phyloP scores from a whole-genome alignment of 345 rosid species.

The Sapria himalayana region DNA sequence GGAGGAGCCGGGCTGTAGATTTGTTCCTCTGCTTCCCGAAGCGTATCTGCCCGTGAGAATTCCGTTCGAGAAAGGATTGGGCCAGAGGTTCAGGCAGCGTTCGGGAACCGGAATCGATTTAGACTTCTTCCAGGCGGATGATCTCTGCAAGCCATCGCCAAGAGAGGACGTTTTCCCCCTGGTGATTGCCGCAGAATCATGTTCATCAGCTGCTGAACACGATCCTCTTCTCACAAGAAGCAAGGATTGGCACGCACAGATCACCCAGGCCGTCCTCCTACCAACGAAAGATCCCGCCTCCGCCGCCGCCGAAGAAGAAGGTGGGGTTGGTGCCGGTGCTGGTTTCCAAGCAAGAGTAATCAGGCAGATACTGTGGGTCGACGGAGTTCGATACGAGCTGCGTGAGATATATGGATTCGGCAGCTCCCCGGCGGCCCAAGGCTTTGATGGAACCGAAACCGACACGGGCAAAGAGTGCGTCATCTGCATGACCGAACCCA shows the following conservation, averaged over 20 bases:
- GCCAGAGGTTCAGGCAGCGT: conserved; percentile 56
- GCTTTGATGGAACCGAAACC: conserved; percentile 29
- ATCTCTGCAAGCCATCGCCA: conserved; percentile 50
- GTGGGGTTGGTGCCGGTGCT: no score
- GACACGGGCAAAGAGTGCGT: conserved; percentile 69
- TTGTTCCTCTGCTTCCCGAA: conserved; percentile 49
- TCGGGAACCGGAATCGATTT: conserved; percentile 71
- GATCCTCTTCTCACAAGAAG: conserved; percentile 13
- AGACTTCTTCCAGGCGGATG: conserved; percentile 61
- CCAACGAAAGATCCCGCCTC: conserved; percentile 21
- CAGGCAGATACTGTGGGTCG: conserved; percentile 67
- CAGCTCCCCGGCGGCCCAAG: conserved; percentile 30
- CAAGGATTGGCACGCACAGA: conserved; percentile 38
- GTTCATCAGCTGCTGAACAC: conserved; percentile 10
- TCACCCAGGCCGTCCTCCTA: conserved; percentile 56
- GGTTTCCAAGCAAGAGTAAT: conserved; percentile 55
- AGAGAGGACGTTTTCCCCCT: conserved; percentile 66
- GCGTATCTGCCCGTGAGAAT: conserved; percentile 31
- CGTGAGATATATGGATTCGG: conserved; percentile 63
- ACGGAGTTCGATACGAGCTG: conserved; percentile 57
- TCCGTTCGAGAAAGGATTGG: conserved; percentile 49
- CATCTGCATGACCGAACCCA: conserved; percentile 81
- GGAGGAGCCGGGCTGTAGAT: conserved; percentile 52
- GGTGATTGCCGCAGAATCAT: conserved; percentile 56
- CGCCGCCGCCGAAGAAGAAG: no score